Percentiles rank a stretch among this genome's conserved stretches.
Evolutionary conservation across 2,329 filamentous ascomycete genomes (phyloP).

Genomic region (Fusarium odoratissimum): DNA sequence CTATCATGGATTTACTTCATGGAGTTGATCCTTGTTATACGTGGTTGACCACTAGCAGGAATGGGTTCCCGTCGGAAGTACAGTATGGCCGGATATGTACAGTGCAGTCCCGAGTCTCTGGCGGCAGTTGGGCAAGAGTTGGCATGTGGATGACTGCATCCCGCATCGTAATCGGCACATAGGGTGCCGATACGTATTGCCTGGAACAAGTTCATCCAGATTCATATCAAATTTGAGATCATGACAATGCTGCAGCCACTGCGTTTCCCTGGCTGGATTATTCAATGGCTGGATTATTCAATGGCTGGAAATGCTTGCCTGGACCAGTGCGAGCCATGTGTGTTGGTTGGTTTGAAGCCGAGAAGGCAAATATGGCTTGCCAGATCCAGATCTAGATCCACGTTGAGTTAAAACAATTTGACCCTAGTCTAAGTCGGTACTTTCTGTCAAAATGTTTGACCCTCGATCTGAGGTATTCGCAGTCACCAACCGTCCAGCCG

Average conservation of each 20-base stretch:
- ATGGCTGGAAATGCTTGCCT: not conserved
- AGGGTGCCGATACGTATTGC: not conserved
- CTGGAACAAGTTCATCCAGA: not conserved
- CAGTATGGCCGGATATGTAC: not conserved
- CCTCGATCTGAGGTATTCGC: not conserved
- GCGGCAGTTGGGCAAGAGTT: conserved; percentile 26
- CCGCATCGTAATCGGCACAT: conserved; percentile 26
- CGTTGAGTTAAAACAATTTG: not conserved
- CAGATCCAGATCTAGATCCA: not conserved
- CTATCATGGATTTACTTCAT: not conserved
- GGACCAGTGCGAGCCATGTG: not conserved
- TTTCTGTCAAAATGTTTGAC: not conserved
- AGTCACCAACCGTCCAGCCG: not conserved
- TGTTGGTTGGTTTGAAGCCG: not conserved
- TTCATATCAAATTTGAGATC: not conserved
- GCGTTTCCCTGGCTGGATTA: not conserved
- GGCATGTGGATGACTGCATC: conserved; percentile 42
- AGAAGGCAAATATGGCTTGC: not conserved
- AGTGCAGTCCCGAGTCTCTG: conserved; percentile 26
- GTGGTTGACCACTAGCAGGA: conserved; percentile 24
- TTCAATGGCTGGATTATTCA: not conserved
- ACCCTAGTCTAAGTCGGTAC: not conserved
- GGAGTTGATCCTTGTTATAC: not conserved
- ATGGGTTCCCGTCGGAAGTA: conserved; percentile 31
- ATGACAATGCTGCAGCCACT: not conserved